These are phyloP conservation scores for Aspergillus vadensis DNA, from an alignment of 2,329 filamentous ascomycete species.

Conservation along the genomic window DNA sequence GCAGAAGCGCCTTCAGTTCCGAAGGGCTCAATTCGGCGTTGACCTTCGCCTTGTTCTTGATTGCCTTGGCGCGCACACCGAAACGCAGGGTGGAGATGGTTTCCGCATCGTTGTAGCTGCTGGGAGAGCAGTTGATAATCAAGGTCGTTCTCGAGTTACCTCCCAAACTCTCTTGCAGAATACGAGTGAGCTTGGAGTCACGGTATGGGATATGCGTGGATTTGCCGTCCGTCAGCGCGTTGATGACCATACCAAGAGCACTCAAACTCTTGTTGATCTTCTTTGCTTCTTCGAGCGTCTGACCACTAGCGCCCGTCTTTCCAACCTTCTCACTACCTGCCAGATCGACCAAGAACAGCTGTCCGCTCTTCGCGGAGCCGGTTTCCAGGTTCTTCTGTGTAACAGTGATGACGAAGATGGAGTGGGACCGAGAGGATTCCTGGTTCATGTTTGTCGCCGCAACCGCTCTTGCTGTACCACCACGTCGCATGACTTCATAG, in stretches of 20 bases:
- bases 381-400: constrained; percentile 98
- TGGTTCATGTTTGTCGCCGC: constrained; percentile 99
- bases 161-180: constrained; percentile 93
- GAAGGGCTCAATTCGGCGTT: constrained; percentile 95
- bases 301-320: constrained; percentile 95
- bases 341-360: constrained; percentile 96
- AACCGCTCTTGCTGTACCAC: constrained; percentile 85
- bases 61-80: constrained; percentile 93
- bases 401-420: constrained; percentile 95
- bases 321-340: constrained; percentile 98
- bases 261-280: constrained; percentile 99
- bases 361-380: constrained; percentile 91
- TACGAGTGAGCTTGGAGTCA: constrained; percentile 96
- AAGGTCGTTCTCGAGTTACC: constrained; percentile 98
- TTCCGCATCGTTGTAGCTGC: constrained; percentile 96
- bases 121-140: constrained; percentile 99
- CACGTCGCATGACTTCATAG: constrained; percentile 93
- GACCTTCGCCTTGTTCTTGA: constrained; percentile 99
- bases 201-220: constrained; percentile 94
- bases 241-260: constrained; percentile 98
- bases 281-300: constrained; percentile 96
- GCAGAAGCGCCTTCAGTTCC: constrained; percentile 89
- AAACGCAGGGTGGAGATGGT: constrained; percentile 90
- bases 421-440: constrained; percentile 96
- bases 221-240: constrained; percentile 94